Evolutionary conservation across 306 rosid species (phyloP).

Genomic region (Benincasa hispida): DNA sequence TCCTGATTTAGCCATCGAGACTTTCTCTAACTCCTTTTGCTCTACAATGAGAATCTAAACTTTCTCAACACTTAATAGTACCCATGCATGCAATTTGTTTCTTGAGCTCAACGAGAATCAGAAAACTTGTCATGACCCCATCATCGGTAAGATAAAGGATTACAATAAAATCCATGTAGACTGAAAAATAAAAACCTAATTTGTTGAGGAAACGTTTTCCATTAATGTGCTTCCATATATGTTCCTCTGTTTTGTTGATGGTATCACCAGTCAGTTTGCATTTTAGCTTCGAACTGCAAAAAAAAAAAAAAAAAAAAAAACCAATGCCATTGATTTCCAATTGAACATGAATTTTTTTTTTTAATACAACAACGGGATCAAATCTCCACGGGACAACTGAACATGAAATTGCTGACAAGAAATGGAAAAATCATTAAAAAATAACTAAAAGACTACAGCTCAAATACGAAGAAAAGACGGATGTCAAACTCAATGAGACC

Average conservation of each 20-base stretch:
- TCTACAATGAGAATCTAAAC: slow-evolving; percentile 28
- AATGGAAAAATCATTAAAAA: background rate
- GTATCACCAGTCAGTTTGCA: slow-evolving; percentile 80
- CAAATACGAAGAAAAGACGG: background rate
- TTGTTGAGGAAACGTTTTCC: slow-evolving; percentile 87
- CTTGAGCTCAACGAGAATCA: background rate
- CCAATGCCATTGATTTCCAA: background rate
- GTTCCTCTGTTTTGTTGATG: slow-evolving; percentile 86
- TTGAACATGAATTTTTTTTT: background rate
- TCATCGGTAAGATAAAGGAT: background rate
- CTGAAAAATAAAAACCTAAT: slow-evolving; percentile 44
- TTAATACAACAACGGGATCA: no score
- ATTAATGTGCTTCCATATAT: slow-evolving; percentile 91
- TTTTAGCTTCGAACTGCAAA: slow-evolving; percentile 60
- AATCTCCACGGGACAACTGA: no score
- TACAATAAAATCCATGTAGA: background rate
- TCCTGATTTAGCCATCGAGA: slow-evolving; percentile 21
- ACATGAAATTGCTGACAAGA: background rate
- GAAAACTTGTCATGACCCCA: background rate
- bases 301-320: background rate
- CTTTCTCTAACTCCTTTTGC: slow-evolving; percentile 45
- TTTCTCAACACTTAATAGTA: background rate
- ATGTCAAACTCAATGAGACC: background rate
- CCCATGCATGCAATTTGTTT: background rate
- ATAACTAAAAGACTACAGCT: background rate